phyloP scores from a whole-genome alignment of 2,329 filamentous ascomycete genomes.

The Colletotrichum sidae region DNA sequence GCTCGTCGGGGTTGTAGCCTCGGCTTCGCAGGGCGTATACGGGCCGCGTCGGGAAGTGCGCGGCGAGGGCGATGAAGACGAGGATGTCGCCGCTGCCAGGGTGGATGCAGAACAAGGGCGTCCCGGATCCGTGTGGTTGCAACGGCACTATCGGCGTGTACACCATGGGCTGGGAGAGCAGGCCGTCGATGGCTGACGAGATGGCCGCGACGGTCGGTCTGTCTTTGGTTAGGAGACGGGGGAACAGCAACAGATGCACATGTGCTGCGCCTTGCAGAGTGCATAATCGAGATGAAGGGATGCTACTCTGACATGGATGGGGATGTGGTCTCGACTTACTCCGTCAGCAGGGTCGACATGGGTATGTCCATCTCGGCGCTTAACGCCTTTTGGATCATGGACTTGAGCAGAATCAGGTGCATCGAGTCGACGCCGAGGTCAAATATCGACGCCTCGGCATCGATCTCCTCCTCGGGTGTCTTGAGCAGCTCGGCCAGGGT shows the following conservation, averaged over 20 bases:
- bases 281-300: background rate
- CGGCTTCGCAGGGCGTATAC: constrained; percentile 58
- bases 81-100: constrained; percentile 54
- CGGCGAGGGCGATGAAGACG: constrained; percentile 50
- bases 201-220: constrained; percentile 25
- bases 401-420: constrained; percentile 54
- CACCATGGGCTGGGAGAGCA: constrained; percentile 8
- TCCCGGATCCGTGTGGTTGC: constrained; percentile 43
- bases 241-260: background rate
- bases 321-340: constrained; percentile 33
- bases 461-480: constrained; percentile 32
- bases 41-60: constrained; percentile 53
- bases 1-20: constrained; percentile 49
- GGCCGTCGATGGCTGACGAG: constrained; percentile 37
- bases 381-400: constrained; percentile 48
- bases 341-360: constrained; percentile 52
- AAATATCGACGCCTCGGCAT: constrained; percentile 43
- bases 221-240: background rate
- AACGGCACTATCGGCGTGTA: constrained; percentile 53
- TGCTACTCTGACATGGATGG: background rate
- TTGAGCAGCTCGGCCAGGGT: constrained; percentile 39
- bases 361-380: constrained; percentile 42
- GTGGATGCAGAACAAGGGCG: constrained; percentile 53
- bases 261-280: background rate
- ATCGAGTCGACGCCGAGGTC: constrained; percentile 53